Percentiles rank a stretch among this genome's conserved stretches.
Conservation (phyloP, 495 filamentous ascomycete species). For the Evernia prunastri region DNA sequence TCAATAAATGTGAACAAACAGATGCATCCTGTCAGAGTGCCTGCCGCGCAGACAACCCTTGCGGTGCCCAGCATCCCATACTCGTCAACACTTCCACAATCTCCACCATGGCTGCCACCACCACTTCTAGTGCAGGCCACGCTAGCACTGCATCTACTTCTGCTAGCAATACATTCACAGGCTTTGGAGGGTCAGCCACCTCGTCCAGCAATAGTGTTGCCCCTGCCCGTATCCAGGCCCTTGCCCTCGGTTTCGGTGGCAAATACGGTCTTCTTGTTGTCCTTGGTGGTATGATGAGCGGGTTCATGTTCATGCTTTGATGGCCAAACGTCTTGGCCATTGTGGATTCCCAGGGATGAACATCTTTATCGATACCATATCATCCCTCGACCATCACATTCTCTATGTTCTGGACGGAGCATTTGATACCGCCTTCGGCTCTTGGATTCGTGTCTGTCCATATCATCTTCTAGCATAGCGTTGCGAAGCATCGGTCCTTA, state of each 20-base stretch:
- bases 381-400: neutral
- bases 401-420: neutral
- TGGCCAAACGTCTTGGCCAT: neutral
- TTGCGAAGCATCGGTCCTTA: conserved; percentile 19
- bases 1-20: conserved; percentile 46
- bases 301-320: conserved; percentile 57
- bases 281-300: conserved; percentile 54
- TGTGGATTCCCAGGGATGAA: neutral
- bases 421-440: neutral
- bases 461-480: conserved; percentile 17
- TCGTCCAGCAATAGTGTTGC: conserved; percentile 31
- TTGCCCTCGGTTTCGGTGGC: conserved; percentile 46
- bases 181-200: conserved; percentile 41
- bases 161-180: conserved; percentile 39
- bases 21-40: conserved; percentile 53
- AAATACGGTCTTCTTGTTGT: conserved; percentile 53
- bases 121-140: conserved; percentile 37
- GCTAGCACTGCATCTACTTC: conserved; percentile 24
- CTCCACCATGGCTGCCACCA: conserved; percentile 40
- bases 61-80: conserved; percentile 67
- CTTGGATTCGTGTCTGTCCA: neutral
- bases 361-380: neutral
- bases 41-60: conserved; percentile 69
- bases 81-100: conserved; percentile 47
- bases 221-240: conserved; percentile 34